Evolutionary conservation across 441 rosid genomes (phyloP).

Genomic region (California macrophylla): DNA sequence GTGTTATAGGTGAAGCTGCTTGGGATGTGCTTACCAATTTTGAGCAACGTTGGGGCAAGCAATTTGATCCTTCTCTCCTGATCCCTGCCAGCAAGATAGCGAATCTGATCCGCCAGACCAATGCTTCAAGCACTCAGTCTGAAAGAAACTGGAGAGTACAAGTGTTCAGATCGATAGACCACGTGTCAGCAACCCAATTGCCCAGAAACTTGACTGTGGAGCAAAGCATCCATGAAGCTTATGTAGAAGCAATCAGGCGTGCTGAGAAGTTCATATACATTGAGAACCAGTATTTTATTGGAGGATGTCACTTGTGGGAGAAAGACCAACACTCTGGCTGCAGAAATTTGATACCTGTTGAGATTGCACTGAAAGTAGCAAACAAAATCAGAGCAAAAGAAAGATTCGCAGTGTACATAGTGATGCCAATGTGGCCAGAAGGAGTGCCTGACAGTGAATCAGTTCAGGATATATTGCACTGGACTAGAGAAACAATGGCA

Average conservation of each 20-base stretch:
- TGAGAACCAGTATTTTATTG: conserved; percentile 82
- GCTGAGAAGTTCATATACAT: conserved; percentile 74
- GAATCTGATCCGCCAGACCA: conserved; percentile 27
- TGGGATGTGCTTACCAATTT: conserved; percentile 59
- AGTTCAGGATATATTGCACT: conserved; percentile 72
- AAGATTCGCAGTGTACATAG: conserved; percentile 64
- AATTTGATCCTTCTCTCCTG: conserved; percentile 49
- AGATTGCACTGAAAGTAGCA: conserved; percentile 62
- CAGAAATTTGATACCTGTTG: conserved; percentile 68
- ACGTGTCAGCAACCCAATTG: conserved; percentile 43
- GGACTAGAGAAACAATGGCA: conserved; percentile 71
- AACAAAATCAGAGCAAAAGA: conserved; percentile 47
- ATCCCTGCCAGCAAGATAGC: conserved; percentile 32
- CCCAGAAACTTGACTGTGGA: conserved; percentile 41
- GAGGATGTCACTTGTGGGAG: conserved; percentile 74
- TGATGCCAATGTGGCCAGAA: conserved; percentile 98
- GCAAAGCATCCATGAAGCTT: conserved; percentile 70
- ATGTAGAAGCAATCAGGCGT: conserved; percentile 58
- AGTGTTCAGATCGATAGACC: conserved; percentile 68
- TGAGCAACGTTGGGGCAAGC: conserved; percentile 78
- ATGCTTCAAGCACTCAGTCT: conserved; percentile 19
- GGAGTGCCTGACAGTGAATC: conserved; percentile 70
- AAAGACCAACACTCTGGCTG: conserved; percentile 53
- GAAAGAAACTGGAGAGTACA: conserved; percentile 64
- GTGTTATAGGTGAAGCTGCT: conserved; percentile 63